Evolutionary conservation across 148 eudicot species (phyloP).

Genomic region (Tetragonia tetragonoides): DNA sequence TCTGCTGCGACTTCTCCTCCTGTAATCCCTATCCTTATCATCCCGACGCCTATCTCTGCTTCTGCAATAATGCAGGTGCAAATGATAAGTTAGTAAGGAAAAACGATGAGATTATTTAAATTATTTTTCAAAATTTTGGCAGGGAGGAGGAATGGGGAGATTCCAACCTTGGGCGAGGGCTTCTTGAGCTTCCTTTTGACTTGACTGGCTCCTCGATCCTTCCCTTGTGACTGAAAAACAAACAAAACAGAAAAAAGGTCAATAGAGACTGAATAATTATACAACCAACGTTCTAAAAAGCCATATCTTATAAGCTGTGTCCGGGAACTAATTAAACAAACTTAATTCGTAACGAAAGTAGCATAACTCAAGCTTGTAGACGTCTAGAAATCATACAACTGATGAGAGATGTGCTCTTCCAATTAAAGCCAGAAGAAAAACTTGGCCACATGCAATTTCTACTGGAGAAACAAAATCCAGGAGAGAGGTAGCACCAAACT

Average conservation of each 20-base stretch:
- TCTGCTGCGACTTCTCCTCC: conserved; percentile 63
- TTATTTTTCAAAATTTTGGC: no score
- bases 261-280: background rate
- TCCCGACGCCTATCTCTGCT: conserved; percentile 39
- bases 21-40: conserved; percentile 49
- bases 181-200: conserved; percentile 40
- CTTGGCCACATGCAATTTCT: background rate
- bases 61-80: no score
- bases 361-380: background rate
- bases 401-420: background rate
- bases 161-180: conserved; percentile 46
- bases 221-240: conserved; percentile 34
- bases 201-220: conserved; percentile 34
- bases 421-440: background rate
- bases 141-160: no score
- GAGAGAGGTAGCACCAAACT: background rate
- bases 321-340: background rate
- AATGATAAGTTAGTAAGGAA: background rate
- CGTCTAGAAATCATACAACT: background rate
- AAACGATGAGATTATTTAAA: background rate
- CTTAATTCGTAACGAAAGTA: background rate
- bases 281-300: background rate
- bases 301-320: background rate
- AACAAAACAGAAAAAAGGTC: background rate
- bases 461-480: background rate